Evolutionary conservation across 257 asterid genomes (phyloP).

Genomic region (Buddleja alternifolia): DNA sequence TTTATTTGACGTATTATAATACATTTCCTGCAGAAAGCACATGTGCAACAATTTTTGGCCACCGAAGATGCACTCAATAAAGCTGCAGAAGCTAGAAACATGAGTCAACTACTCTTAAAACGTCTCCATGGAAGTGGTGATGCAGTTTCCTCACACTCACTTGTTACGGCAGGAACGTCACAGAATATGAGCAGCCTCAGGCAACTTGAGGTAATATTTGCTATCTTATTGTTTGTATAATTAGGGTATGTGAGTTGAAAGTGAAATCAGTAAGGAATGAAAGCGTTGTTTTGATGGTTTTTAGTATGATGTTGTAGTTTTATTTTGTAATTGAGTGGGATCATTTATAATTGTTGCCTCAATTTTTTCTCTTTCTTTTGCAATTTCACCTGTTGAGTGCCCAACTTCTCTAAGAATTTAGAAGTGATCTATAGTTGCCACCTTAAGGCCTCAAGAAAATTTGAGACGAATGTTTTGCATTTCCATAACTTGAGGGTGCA

Average conservation of each 20-base stretch:
- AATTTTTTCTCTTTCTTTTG: not conserved
- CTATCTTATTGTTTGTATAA: conserved; percentile 9
- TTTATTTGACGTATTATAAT: not conserved
- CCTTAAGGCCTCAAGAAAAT: not conserved
- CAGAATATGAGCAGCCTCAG: conserved; percentile 98
- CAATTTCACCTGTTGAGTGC: conserved; percentile 3
- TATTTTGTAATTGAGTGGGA: not conserved
- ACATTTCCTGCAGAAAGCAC: conserved; percentile 76
- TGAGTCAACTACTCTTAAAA: conserved; percentile 75
- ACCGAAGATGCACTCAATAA: conserved; percentile 97
- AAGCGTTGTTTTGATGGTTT: conserved; percentile 18
- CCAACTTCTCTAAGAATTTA: not conserved
- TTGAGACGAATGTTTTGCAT: not conserved
- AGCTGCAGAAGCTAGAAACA: conserved; percentile 94
- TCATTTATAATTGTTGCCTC: conserved; percentile 3
- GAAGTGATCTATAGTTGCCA: not conserved
- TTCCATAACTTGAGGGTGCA: conserved; percentile 14
- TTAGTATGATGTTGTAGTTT: not conserved
- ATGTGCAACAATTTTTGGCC: conserved; percentile 95
- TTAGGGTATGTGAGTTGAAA: conserved; percentile 5
- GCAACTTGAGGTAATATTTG: conserved; percentile 87
- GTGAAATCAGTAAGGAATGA: not conserved
- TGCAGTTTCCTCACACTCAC: conserved; percentile 70
- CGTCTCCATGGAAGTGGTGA: conserved; percentile 88
- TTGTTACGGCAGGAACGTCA: conserved; percentile 63